Base-by-base conservation (phyloP, 176 grass and related monocot genomes). In the Carex pumila region DNA sequence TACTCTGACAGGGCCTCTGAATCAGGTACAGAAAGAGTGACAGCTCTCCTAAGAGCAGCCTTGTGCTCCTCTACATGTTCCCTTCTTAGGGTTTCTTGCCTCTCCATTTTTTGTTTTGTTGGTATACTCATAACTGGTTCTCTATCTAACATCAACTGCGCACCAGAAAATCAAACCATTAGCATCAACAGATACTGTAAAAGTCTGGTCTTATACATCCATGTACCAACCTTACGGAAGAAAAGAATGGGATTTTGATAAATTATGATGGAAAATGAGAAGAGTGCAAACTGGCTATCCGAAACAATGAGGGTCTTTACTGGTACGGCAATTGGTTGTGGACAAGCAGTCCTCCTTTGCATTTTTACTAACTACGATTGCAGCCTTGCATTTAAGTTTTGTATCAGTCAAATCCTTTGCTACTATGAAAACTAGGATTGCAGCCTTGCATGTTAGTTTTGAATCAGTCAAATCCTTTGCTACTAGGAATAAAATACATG, bases 11-110 rank as follows among this genome's bases (percentile, higher is more conserved):
- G 85, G 0, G 71, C 47, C 61, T 85, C 50, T 0, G 76, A 79
- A 72, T 97, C 92, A 0, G 91, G 93, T 37, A 98, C 91, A 1
- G 92, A 90, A 72, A 93, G 79, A 0, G 92, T 95, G 45, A 93
- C 80, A 0, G 95, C 92, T 70, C 92, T 88, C 55, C 76, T 86
- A 3, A 95, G 54, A 22, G 95, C 95, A 6, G 89, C 95, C 84
- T 86, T 94, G 85, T 98, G 92, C 89, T 94, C 90, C 84, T 98
- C 89, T 3, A 77, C 68, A 10, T 91, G 92, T 45, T 95, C 95
- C 74, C 49, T 88, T 61, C 80, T 88, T 32, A 98, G 84, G 2
- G 83, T 93, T 86, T 94, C 90, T 71, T 98, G 88, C 70, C 92
- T 87, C 86, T 98, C 89, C 95, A 98, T 98, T 78, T 47, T 87